Conservation (phyloP, 1,139 yeast genomes). For the Hemisphaericaspora xylanilytica region DNA sequence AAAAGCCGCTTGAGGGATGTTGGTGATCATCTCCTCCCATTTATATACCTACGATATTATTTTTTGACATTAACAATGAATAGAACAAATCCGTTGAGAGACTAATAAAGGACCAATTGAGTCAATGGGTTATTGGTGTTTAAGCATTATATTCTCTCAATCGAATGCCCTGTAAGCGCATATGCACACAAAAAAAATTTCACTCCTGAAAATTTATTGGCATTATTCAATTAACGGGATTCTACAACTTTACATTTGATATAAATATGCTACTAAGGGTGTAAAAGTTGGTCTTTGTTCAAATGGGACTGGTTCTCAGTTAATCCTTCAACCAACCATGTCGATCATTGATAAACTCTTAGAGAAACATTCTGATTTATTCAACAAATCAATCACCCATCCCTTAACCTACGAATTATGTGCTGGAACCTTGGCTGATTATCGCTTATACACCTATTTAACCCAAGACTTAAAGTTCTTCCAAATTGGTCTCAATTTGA, state of each 20-base stretch:
- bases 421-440: conserved; percentile 42
- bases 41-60: neutral
- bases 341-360: conserved; percentile 18
- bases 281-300: no score
- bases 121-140: no score
- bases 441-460: conserved; percentile 41
- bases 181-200: no score
- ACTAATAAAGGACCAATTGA: no score
- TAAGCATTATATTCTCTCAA: neutral
- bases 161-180: neutral
- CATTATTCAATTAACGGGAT: no score
- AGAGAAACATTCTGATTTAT: conserved; percentile 21
- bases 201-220: no score
- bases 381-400: conserved; percentile 36
- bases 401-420: conserved; percentile 47
- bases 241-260: no score
- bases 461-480: conserved; percentile 51
- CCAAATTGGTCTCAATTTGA: conserved; percentile 38
- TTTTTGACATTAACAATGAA: neutral
- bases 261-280: neutral
- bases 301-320: no score
- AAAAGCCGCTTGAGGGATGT: neutral
- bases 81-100: neutral
- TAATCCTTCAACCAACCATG: conserved; percentile 2
- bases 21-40: neutral